A percentile compares a stretch with the other conserved stretches of the same genome.
Conservation (phyloP, 2,329 filamentous ascomycete species). For the Nemania bipapillata region DNA sequence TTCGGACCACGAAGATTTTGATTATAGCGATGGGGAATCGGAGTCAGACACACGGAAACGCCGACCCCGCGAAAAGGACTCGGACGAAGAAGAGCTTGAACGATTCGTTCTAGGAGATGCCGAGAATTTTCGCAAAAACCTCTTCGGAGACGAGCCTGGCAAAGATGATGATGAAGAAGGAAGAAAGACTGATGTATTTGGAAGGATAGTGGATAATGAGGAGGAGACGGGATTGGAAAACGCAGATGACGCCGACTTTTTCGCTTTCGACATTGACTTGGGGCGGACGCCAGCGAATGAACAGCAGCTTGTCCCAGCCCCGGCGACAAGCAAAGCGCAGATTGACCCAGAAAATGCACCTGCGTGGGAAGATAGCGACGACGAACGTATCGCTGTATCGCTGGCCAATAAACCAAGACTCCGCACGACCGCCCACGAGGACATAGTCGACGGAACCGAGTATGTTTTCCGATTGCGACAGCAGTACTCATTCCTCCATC, state of each 20-base stretch:
- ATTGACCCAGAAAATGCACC: constrained; percentile 57
- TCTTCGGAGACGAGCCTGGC: constrained; percentile 67
- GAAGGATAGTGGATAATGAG: constrained; percentile 59
- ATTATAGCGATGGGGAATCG: constrained; percentile 48
- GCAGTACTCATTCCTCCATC: constrained; percentile 74
- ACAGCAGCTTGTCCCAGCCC: constrained; percentile 45
- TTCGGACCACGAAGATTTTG: constrained; percentile 47
- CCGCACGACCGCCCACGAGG: constrained; percentile 81
- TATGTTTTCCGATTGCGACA: constrained; percentile 82
- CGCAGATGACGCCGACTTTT: constrained; percentile 82
- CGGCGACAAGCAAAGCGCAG: constrained; percentile 43
- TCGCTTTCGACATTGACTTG: constrained; percentile 84
- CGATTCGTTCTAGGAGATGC: constrained; percentile 88
- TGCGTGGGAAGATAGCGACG: constrained; percentile 95
- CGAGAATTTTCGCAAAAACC: constrained; percentile 78
- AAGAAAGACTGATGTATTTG: constrained; percentile 48
- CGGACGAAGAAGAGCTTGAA: constrained; percentile 86
- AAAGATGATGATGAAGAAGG: constrained; percentile 39
- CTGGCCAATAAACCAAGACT: constrained; percentile 81
- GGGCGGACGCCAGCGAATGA: constrained; percentile 59
- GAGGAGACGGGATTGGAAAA: constrained; percentile 66
- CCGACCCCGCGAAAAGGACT: constrained; percentile 73
- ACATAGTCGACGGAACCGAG: constrained; percentile 85
- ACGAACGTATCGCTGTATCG: constrained; percentile 86
- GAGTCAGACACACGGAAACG: constrained; percentile 41